These are phyloP conservation scores for Puccinia coronata DNA, from an alignment of 1,284 basidiomycete species.

Conservation along the genomic window DNA sequence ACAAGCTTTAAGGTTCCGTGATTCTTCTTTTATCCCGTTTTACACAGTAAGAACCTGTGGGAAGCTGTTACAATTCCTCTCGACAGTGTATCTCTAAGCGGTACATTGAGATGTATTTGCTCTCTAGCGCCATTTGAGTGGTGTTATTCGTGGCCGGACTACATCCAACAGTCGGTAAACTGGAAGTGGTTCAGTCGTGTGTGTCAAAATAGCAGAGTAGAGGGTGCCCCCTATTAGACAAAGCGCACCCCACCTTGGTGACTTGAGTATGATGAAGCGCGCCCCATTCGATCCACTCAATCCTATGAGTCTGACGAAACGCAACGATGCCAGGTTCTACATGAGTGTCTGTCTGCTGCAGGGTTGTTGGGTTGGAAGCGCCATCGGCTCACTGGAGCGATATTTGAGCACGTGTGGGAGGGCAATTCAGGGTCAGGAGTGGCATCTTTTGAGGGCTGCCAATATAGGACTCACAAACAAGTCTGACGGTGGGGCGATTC, in stretches of 20 bases:
- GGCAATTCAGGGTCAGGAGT: not conserved
- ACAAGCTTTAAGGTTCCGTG: not conserved
- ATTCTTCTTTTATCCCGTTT: not conserved
- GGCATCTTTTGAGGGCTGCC: not conserved
- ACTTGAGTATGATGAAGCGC: no score
- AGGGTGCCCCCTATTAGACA: no score
- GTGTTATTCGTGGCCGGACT: not conserved
- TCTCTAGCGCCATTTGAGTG: not conserved
- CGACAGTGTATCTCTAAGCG: not conserved
- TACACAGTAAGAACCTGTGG: not conserved
- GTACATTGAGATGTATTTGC: not conserved
- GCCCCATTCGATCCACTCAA: no score
- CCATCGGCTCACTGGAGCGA: constrained; percentile 2
- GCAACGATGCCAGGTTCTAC: not conserved
- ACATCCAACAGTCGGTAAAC: not conserved
- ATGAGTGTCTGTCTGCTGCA: not conserved
- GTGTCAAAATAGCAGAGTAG: not conserved
- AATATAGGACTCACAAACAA: not conserved
- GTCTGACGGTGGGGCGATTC: not conserved
- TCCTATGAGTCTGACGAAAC: not conserved
- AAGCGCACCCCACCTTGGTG: no score
- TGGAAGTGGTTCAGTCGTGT: not conserved
- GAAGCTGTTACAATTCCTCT: not conserved
- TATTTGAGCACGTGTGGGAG: not conserved
- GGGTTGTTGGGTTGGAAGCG: not conserved